Conservation (phyloP, 129 eudicot species). For the Chrysanthemum lavandulifolium region DNA sequence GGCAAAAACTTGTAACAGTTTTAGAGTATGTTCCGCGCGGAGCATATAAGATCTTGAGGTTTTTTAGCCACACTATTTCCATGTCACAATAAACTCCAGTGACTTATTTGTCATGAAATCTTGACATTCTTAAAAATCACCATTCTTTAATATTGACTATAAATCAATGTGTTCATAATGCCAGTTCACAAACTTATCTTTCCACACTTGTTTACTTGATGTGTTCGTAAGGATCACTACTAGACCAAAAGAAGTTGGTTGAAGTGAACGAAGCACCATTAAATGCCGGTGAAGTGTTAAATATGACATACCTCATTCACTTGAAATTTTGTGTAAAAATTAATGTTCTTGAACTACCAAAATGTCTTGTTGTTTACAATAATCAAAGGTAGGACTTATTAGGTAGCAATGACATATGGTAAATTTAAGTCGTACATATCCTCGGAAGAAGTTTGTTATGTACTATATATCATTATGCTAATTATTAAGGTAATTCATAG, state of each 20-base stretch:
- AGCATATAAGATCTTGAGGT: too few species aligned
- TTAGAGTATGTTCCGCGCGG: too few species aligned
- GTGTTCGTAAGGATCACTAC: constrained; percentile 15
- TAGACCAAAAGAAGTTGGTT: constrained; percentile 22
- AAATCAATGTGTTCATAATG: neutral
- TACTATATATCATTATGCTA: neutral
- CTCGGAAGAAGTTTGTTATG: neutral
- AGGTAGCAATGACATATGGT: constrained; percentile 12
- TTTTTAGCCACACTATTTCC: too few species aligned
- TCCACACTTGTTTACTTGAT: neutral
- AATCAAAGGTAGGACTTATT: constrained; percentile 17
- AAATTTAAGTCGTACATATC: neutral
- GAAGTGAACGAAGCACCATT: constrained; percentile 17
- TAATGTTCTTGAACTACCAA: constrained; percentile 3
- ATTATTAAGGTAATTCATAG: neutral
- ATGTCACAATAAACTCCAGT: too few species aligned
- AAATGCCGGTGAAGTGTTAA: constrained; percentile 17
- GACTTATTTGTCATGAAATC: neutral
- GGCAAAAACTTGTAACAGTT: too few species aligned
- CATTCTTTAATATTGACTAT: too few species aligned
- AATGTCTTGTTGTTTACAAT: constrained; percentile 5
- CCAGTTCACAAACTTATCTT: neutral
- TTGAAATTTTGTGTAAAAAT: constrained; percentile 6
- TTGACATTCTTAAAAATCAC: neutral
- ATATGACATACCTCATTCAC: constrained; percentile 3